Evolutionary conservation across 768 basidiomycete species (phyloP), one percentile per base, ranked within the genome.

Genomic region (Podaxis pistillaris): DNA sequence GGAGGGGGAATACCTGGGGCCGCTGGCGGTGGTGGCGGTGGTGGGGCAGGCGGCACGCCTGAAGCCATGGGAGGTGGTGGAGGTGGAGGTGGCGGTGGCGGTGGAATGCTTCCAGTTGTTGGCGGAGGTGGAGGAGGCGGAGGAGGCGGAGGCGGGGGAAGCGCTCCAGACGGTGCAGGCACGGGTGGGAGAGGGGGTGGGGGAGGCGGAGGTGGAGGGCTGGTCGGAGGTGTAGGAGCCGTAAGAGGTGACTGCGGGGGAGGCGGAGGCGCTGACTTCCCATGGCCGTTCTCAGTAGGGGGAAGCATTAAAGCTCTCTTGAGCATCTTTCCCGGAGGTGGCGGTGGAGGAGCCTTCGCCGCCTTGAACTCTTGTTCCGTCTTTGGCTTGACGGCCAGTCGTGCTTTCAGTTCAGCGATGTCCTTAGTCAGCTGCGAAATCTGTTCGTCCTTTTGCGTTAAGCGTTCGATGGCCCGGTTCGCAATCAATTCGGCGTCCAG

Each of bases 291-390:
- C 38, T 56, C 47, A 33, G 12, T 28, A 7, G n/a, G 40, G 56
- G 24, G 26, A 15, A 37, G 30, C n/a, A 22, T 13, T 47, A 40
- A 5, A 30, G 51, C 6, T 56, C 60, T n/a, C 64, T 51, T 61
- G 3, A 19, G 36, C 19, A 51, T 12, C 33, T 38, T 60, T 15
- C 11, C 46, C 28, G 81, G 76, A 15, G 87, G 86, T 0, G 86
- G 84, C 0, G 87, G 89, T 0, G 86, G 88, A 7, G 89, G 88
- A 0, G 86, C 74, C 37, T 85, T 84, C 55, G 82, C 82, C 1
- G 79, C 77, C 70, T 93, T 92, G 75, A 87, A 91, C 66, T 87
- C 87, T 68, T 86, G 84, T 72, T 92, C 90, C 1, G 82, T 85
- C 68, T 79, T 80, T 3, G 85, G 84, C 64, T 79, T 85, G 4